These are phyloP conservation scores for Gaertneriomyces sp. DNA, from an alignment of 192 early-diverging fungal species.

Conservation along the genomic window DNA sequence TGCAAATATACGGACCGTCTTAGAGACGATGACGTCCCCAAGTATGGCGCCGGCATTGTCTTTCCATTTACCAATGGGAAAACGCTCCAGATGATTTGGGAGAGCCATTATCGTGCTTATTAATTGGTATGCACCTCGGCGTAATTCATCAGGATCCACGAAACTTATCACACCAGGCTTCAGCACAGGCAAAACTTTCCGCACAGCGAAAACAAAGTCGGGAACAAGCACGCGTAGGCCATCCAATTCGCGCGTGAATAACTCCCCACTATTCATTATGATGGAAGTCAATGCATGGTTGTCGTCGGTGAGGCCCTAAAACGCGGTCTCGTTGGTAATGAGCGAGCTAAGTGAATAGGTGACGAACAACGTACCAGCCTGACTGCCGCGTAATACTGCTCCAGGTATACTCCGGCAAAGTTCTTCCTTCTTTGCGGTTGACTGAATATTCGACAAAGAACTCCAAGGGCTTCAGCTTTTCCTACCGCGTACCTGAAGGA, in stretches of 20 bases:
- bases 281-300: constrained; percentile 64
- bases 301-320: constrained; percentile 55
- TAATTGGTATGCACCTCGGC: constrained; percentile 62
- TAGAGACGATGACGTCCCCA: background rate
- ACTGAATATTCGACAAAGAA: constrained; percentile 73
- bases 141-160: constrained; percentile 60
- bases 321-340: background rate
- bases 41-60: too few relatives aligned
- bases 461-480: constrained; percentile 65
- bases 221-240: constrained; percentile 72
- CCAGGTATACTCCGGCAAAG: constrained; percentile 66
- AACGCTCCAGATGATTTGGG: constrained; percentile 67
- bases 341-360: background rate
- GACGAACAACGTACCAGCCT: constrained; percentile 27
- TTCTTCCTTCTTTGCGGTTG: constrained; percentile 53
- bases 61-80: constrained; percentile 39
- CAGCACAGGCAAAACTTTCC: constrained; percentile 52
- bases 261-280: constrained; percentile 52
- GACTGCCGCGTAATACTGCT: constrained; percentile 68
- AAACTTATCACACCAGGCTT: constrained; percentile 31
- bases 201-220: constrained; percentile 66
- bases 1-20: background rate
- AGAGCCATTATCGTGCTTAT: constrained; percentile 62
- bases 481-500: constrained; percentile 50
- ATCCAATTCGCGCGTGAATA: constrained; percentile 66